Conservation (phyloP, 108 stramenopile species). For the Cyclotella sp. region DNA sequence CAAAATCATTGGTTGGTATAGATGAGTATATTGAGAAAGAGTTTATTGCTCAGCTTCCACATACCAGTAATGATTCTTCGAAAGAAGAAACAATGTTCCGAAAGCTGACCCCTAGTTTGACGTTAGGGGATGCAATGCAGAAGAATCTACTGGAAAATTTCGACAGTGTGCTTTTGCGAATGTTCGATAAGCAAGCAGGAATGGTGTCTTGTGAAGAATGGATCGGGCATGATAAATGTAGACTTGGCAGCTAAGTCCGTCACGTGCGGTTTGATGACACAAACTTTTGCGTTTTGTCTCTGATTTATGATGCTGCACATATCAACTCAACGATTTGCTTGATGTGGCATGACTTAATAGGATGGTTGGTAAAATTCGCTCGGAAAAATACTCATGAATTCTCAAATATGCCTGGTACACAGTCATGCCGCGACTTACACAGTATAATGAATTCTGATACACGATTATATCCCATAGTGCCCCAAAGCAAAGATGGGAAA, state of each 20-base stretch:
- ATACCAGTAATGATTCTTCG: background rate
- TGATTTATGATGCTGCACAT: too few species aligned
- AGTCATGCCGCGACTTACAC: too few species aligned
- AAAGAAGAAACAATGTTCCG: background rate
- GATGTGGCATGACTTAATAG: too few species aligned
- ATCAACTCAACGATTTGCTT: too few species aligned
- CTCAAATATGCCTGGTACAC: too few species aligned
- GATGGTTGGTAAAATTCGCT: too few species aligned
- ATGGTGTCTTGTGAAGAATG: background rate
- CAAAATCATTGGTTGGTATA: slow-evolving; percentile 40
- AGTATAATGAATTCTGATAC: too few species aligned
- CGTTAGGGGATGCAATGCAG: slow-evolving; percentile 44
- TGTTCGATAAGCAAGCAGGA: background rate
- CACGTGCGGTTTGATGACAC: too few species aligned
- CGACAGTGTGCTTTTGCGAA: slow-evolving; percentile 51
- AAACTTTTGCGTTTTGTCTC: too few species aligned
- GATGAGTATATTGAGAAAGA: slow-evolving; percentile 27
- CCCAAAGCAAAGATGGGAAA: too few species aligned
- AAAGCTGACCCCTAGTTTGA: slow-evolving; percentile 13
- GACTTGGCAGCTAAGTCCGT: background rate
- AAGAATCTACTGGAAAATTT: slow-evolving; percentile 49
- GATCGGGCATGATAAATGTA: background rate
- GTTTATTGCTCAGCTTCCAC: slow-evolving; percentile 36
- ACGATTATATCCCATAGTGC: too few species aligned
- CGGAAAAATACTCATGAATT: too few species aligned